These are phyloP conservation scores for Phytophthora vignae DNA, from an alignment of 352 stramenopile species.

Conservation along the genomic window DNA sequence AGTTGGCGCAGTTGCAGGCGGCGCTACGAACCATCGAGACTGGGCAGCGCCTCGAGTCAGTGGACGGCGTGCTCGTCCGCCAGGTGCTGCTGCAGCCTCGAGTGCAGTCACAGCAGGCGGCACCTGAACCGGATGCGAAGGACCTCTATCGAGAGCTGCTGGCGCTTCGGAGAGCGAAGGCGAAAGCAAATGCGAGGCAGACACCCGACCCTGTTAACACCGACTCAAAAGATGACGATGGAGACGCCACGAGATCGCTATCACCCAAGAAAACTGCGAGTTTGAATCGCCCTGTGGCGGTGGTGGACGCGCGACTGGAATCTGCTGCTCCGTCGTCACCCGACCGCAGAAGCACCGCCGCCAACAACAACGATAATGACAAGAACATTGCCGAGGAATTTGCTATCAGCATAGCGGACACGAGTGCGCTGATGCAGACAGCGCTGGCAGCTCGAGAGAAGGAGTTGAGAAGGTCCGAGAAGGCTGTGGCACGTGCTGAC, in stretches of 20 bases:
- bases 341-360: slow-evolving; percentile 4
- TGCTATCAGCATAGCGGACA: neutral
- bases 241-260: neutral
- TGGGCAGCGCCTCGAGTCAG: slow-evolving; percentile 50
- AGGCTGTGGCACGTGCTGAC: slow-evolving; percentile 36
- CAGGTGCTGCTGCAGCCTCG: slow-evolving; percentile 51
- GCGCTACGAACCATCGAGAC: slow-evolving; percentile 66
- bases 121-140: slow-evolving; percentile 24
- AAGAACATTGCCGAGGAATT: slow-evolving; percentile 15
- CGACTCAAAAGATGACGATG: neutral
- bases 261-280: slow-evolving; percentile 24
- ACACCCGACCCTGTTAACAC: neutral
- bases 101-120: slow-evolving; percentile 1
- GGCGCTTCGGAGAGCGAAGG: slow-evolving; percentile 35
- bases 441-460: slow-evolving; percentile 27
- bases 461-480: slow-evolving; percentile 30
- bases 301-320: slow-evolving; percentile 5
- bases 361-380: neutral
- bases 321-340: slow-evolving; percentile 9
- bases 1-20: slow-evolving; percentile 52
- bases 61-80: slow-evolving; percentile 61
- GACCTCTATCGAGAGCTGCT: slow-evolving; percentile 58
- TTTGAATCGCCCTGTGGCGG: neutral
- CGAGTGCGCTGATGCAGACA: slow-evolving; percentile 32
- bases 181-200: slow-evolving; percentile 26